A percentile compares a stretch with the other conserved stretches of the same genome.
These are phyloP conservation scores for Carnegiea gigantea DNA, from an alignment of 179 eudicot species.

Conservation along the genomic window DNA sequence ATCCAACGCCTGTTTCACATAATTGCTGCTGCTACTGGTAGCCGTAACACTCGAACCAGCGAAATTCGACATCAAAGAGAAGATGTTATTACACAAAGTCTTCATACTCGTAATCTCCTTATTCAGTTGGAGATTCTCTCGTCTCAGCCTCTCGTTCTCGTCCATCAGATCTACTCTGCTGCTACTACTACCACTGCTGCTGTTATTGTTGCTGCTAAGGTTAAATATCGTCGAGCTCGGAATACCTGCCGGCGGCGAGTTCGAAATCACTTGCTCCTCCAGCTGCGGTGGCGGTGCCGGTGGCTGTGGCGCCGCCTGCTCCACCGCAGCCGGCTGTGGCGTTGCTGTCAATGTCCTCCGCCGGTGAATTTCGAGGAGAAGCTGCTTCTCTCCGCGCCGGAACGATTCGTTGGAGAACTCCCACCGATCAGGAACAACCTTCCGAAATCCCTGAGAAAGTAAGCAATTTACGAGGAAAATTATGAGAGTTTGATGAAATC, in stretches of 20 bases:
- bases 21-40: slow-evolving; percentile 11
- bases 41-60: background rate
- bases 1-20: slow-evolving; percentile 39
- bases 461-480: too few species aligned
- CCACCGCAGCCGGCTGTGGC: slow-evolving; percentile 35
- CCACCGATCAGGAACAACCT: slow-evolving; percentile 86
- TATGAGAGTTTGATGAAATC: background rate
- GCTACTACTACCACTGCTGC: slow-evolving; percentile 24
- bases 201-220: slow-evolving; percentile 11
- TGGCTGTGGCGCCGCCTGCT: background rate
- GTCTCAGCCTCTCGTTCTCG: slow-evolving; percentile 67
- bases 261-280: slow-evolving; percentile 71
- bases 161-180: slow-evolving; percentile 48
- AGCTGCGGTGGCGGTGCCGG: too few species aligned
- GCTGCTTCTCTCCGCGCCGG: slow-evolving; percentile 58
- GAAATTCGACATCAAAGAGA: slow-evolving; percentile 60
- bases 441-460: slow-evolving; percentile 67
- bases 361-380: slow-evolving; percentile 71
- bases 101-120: slow-evolving; percentile 67
- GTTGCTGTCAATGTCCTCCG: slow-evolving; percentile 40
- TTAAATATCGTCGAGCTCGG: slow-evolving; percentile 20
- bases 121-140: slow-evolving; percentile 57
- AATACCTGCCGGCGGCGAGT: slow-evolving; percentile 48
- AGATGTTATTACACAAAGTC: slow-evolving; percentile 61
- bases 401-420: slow-evolving; percentile 79